Base-by-base conservation (phyloP, 1,139 yeast species). In the Geotrichum klebahnii region DNA sequence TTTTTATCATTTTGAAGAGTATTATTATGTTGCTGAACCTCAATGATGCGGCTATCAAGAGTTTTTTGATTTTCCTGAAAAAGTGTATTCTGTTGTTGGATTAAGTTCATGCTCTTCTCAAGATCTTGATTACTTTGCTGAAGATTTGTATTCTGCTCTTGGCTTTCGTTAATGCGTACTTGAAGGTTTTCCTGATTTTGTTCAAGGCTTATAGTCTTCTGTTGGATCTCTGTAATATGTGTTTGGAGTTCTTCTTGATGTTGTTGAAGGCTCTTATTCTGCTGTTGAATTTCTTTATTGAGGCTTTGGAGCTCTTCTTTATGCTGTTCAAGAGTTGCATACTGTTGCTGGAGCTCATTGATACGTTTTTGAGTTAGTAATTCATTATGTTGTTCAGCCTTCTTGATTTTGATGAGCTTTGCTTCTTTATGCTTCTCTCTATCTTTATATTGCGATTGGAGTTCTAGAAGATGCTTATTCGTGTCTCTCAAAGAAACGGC, bases 401-500 rank as follows among this genome's bases (percentile, higher is more conserved):
- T n/a, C 34, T 12, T 31, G 34, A 12, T 6, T 31, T 5, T 6
- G n/a, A n/a, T 31, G 34, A 31, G 34, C 34, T 31, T 31, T 12
- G 12, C 34, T 17, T 10, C 12, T 17, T 4, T 5, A 14, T 17
- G 19, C 29, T 26, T 10, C 29, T 5, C 10, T 10, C 5, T 6
- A 10, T 26, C 29, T 26, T 26, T 10, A 26, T 26, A 26, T 6
- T 6, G 29, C 29, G 9, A 5, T 10, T 26, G 5, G 29, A 26
- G 29, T 26, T n/a, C n/a, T n/a, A n/a, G n/a, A n/a, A 5, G 35
- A 32, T 16, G 12, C 20, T 9, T 34, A 8, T 16, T 34, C 9
- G 38, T 14, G n/a, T 62, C 41, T 62, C 20, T 17, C 3, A 34
- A 5, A 17, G 3, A 14, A n/a, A 5, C 20, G 22, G 17, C n/a